A percentile compares a stretch with the other conserved stretches of the same genome.
These are phyloP conservation scores for Starmerella powellii DNA, from an alignment of 805 yeast genomes.

Conservation along the genomic window DNA sequence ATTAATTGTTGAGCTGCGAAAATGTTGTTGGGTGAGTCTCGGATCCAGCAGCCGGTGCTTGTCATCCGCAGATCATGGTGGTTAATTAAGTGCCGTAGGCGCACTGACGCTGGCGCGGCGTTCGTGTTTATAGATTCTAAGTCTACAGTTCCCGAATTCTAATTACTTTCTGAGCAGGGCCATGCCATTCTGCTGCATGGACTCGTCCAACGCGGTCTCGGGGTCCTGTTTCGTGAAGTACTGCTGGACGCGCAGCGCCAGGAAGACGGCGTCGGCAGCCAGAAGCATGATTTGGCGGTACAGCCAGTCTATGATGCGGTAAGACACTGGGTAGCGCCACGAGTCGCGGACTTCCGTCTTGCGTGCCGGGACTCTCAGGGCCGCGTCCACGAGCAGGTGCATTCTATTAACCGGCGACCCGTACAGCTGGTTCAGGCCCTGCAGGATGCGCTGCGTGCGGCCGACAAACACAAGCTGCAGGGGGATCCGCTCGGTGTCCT, in stretches of 20 bases:
- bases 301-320: conserved; percentile 9
- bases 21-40: too few species aligned
- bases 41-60: too few species aligned
- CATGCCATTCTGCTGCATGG: conserved; percentile 11
- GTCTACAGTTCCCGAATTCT: too few species aligned
- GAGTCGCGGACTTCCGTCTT: background rate
- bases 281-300: conserved; percentile 14
- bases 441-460: conserved; percentile 63
- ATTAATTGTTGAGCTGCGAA: too few species aligned
- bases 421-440: conserved; percentile 49
- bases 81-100: too few species aligned
- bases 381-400: conserved; percentile 48
- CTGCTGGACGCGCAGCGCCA: conserved; percentile 14
- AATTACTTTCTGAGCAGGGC: conserved; percentile 4
- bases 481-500: conserved; percentile 57
- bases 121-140: too few species aligned
- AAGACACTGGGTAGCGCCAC: conserved; percentile 4
- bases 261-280: conserved; percentile 10
- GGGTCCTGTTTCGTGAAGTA: conserved; percentile 15
- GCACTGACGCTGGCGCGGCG: too few species aligned
- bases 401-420: conserved; percentile 69
- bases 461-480: conserved; percentile 51
- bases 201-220: conserved; percentile 16
- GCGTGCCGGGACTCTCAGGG: conserved; percentile 26
- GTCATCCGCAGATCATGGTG: too few species aligned